phyloP scores from a whole-genome alignment of 108 stramenopile genomes.

The Pseudonitzschia multiseries region DNA sequence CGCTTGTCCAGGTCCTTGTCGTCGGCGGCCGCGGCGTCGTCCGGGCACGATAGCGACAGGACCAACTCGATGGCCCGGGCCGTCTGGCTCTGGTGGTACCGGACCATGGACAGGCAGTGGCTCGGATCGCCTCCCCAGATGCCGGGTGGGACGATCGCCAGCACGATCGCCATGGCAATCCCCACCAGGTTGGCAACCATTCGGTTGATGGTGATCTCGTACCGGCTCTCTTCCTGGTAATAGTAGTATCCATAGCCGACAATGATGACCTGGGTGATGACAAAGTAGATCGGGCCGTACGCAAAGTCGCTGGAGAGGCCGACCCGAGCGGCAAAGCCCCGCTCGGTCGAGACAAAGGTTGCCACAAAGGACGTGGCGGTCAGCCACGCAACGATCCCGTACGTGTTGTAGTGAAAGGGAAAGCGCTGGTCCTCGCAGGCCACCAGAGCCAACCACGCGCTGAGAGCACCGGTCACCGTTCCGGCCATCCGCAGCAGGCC shows the following conservation, averaged over 20 bases:
- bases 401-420: not conserved
- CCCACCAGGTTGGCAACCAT: conserved; percentile 20
- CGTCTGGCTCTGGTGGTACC: not conserved
- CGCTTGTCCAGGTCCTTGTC: too few species aligned
- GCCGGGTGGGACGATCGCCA: conserved; percentile 11
- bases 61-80: not conserved
- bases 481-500: conserved; percentile 18
- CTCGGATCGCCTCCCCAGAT: conserved; percentile 18
- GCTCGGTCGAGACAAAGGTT: conserved; percentile 3
- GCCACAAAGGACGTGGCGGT: conserved; percentile 11
- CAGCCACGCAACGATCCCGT: conserved; percentile 27
- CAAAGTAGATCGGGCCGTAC: conserved; percentile 26
- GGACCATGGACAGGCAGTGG: conserved; percentile 9
- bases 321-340: conserved; percentile 16
- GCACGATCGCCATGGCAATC: conserved; percentile 5
- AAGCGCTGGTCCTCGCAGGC: not conserved
- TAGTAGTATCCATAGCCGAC: conserved; percentile 2
- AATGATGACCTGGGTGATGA: conserved; percentile 17
- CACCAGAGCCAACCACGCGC: conserved; percentile 23
- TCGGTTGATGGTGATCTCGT: conserved; percentile 11
- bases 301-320: conserved; percentile 16
- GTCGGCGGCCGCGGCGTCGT: too few species aligned
- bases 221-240: not conserved
- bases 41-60: not conserved
- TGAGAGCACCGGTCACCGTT: conserved; percentile 19